A percentile compares a stretch with the other conserved stretches of the same genome.
Conservation (phyloP, 2,329 filamentous ascomycete species). For the Colletotrichum godetiae region DNA sequence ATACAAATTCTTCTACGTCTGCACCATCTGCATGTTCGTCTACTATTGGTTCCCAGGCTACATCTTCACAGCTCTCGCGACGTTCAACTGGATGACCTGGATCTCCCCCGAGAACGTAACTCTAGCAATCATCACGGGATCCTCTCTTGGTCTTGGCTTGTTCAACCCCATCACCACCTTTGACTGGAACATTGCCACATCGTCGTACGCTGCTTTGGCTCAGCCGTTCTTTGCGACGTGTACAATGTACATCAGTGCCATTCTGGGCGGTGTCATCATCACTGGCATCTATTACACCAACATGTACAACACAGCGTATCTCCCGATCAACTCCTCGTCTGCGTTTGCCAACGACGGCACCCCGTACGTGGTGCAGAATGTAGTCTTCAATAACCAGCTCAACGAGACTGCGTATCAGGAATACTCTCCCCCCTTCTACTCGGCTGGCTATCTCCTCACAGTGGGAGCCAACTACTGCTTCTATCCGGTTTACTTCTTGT, state of each 20-base stretch:
- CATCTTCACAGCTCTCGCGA: constrained; percentile 54
- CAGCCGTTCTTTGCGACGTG: constrained; percentile 54
- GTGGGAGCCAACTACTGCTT: constrained; percentile 56
- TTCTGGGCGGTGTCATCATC: constrained; percentile 52
- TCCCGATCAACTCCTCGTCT: constrained; percentile 59
- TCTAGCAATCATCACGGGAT: constrained; percentile 56
- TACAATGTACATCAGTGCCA: constrained; percentile 47
- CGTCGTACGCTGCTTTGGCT: constrained; percentile 49
- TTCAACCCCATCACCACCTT: constrained; percentile 63
- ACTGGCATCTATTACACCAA: constrained; percentile 56
- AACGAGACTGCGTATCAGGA: constrained; percentile 51
- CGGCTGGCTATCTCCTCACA: constrained; percentile 53
- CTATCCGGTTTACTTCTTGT: constrained; percentile 56
- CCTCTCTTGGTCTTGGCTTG: constrained; percentile 50
- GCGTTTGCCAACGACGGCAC: constrained; percentile 58
- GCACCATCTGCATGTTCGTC: constrained; percentile 51
- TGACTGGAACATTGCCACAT: constrained; percentile 59
- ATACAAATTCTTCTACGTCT: constrained; percentile 55
- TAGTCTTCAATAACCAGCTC: constrained; percentile 51
- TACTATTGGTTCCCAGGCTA: constrained; percentile 63
- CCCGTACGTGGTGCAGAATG: constrained; percentile 47
- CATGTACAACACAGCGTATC: constrained; percentile 55
- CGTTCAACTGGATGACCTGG: constrained; percentile 64
- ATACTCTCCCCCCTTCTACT: constrained; percentile 58
- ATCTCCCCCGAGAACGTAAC: constrained; percentile 58